phyloP scores from a whole-genome alignment of 805 yeast genomes.

The Yarrowia keelungensis region DNA sequence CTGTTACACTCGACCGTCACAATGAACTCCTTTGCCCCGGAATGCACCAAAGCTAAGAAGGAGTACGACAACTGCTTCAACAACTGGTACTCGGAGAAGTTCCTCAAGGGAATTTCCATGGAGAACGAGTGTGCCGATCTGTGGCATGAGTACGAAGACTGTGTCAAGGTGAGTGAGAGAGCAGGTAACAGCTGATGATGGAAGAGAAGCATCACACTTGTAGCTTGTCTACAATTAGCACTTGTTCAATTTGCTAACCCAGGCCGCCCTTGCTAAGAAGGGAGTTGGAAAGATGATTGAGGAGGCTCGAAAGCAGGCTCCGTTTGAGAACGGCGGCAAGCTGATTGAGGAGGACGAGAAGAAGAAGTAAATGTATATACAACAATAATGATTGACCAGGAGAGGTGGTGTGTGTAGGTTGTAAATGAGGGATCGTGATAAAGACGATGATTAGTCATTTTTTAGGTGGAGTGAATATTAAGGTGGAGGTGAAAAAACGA shows the following conservation, averaged over 20 bases:
- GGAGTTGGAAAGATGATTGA: conserved; percentile 85
- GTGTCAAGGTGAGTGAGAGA: conserved; percentile 66
- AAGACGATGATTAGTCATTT: no score
- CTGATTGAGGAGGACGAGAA: conserved; percentile 32
- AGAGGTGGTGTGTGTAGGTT: no score
- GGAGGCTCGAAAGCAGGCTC: conserved; percentile 88
- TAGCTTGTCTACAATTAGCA: not conserved
- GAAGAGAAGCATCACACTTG: no score
- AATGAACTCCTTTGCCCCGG: conserved; percentile 75
- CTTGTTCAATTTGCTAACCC: not conserved
- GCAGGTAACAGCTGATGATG: no score
- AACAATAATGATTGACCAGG: no score
- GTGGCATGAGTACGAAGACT: conserved; percentile 88
- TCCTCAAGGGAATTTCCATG: conserved; percentile 38
- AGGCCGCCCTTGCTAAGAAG: conserved; percentile 65
- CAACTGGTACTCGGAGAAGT: conserved; percentile 87
- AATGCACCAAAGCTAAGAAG: conserved; percentile 85
- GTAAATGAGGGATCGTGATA: no score
- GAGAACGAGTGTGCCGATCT: conserved; percentile 89
- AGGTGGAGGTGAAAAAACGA: not conserved
- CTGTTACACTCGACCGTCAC: conserved; percentile 18
- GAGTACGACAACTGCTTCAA: conserved; percentile 93
- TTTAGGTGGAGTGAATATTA: no score
- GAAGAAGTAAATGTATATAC: conserved; percentile 36
- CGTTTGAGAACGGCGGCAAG: conserved; percentile 63